A percentile compares a stretch with the other conserved stretches of the same genome.
Conservation (phyloP, 768 basidiomycete genomes). For the Boletellus ananiceps region DNA sequence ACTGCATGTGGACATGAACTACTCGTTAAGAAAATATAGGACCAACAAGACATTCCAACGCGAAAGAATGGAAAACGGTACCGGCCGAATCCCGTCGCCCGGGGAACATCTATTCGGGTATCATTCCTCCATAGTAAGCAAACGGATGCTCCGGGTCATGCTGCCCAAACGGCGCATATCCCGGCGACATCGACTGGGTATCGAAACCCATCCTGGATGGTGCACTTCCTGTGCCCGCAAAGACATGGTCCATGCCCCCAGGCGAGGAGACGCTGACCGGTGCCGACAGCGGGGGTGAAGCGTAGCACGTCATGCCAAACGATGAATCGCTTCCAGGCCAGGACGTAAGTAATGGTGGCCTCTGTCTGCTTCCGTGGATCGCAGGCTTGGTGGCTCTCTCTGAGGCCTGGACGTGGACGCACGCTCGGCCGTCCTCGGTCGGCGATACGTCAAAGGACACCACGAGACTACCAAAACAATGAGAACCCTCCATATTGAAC, state of each 20-base stretch:
- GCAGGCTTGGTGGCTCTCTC: constrained; percentile 30
- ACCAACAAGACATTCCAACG: background rate
- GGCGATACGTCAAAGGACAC: constrained; percentile 70
- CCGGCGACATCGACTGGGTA: constrained; percentile 17
- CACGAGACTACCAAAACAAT: constrained; percentile 52
- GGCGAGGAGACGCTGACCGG: constrained; percentile 35
- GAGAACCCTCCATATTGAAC: constrained; percentile 43
- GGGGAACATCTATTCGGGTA: constrained; percentile 17
- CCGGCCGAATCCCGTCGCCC: background rate
- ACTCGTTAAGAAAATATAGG: constrained; percentile 9
- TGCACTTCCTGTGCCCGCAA: constrained; percentile 49
- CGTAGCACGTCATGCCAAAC: constrained; percentile 19
- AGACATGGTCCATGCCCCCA: constrained; percentile 37
- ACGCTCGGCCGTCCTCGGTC: constrained; percentile 64
- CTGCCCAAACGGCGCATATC: constrained; percentile 31
- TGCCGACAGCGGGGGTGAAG: constrained; percentile 36
- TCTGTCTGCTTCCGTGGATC: constrained; percentile 15
- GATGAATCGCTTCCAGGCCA: constrained; percentile 23
- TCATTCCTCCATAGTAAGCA: constrained; percentile 27
- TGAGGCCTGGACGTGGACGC: constrained; percentile 65
- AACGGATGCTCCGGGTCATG: constrained; percentile 24
- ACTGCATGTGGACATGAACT: constrained; percentile 14
- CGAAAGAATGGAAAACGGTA: background rate
- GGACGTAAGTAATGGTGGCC: constrained; percentile 18
- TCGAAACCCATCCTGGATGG: constrained; percentile 25